Conservation (phyloP, 768 basidiomycete species). For the Porphyrellus cyaneotinctus region DNA sequence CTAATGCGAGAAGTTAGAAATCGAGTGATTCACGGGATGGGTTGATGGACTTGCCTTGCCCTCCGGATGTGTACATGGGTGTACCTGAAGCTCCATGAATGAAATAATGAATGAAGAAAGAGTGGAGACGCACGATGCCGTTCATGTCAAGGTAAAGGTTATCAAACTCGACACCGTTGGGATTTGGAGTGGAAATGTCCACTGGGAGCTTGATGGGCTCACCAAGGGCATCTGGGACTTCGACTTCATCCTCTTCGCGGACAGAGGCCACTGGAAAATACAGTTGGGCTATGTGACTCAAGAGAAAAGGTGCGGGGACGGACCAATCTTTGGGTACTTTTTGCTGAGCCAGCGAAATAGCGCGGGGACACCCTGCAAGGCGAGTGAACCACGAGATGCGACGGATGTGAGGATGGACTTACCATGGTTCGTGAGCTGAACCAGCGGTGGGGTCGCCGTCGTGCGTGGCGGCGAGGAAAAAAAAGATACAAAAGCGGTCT, state of each 20-base stretch:
- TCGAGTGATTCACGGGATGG: neutral
- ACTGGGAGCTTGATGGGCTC: slow-evolving; percentile 67
- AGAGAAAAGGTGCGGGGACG: slow-evolving; percentile 22
- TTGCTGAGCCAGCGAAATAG: slow-evolving; percentile 98
- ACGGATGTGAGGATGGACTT: neutral
- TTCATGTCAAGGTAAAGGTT: slow-evolving; percentile 99
- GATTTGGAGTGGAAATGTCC: slow-evolving; percentile 77
- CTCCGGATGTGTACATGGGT: slow-evolving; percentile 99
- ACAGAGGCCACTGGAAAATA: slow-evolving; percentile 61
- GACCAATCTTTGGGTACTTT: slow-evolving; percentile 97
- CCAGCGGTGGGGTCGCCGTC: neutral
- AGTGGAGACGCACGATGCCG: slow-evolving; percentile 67
- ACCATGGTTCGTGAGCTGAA: slow-evolving; percentile 19
- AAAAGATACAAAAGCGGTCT: neutral
- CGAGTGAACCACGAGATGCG: neutral
- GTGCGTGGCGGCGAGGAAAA: neutral
- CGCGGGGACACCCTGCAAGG: slow-evolving; percentile 86
- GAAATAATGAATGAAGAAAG: neutral
- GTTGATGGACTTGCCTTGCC: slow-evolving; percentile 60
- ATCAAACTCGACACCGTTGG: slow-evolving; percentile 95
- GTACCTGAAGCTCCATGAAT: slow-evolving; percentile 52
- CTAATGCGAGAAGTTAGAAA: slow-evolving; percentile 34
- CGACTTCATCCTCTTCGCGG: slow-evolving; percentile 76
- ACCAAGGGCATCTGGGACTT: slow-evolving; percentile 64
- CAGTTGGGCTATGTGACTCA: neutral